Conservation (phyloP, 371 early-diverging fungal genomes). For the Lichtheimia ornata region DNA sequence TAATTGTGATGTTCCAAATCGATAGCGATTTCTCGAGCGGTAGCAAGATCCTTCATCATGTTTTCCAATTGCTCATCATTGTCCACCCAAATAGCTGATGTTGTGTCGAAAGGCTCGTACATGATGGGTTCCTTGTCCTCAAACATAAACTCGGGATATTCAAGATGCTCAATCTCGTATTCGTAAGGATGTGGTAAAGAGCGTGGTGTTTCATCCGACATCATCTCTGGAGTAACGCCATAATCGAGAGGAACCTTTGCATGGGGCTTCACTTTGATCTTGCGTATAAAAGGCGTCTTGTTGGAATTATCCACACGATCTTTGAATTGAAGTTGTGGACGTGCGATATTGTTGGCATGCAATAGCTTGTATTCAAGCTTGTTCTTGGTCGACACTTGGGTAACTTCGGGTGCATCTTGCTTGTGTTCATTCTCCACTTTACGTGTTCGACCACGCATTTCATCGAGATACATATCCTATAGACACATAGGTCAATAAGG, state of each 20-base stretch:
- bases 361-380: conserved; percentile 57
- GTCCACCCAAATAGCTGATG: conserved; percentile 71
- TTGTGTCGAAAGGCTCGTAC: conserved; percentile 62
- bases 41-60: conserved; percentile 65
- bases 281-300: conserved; percentile 72
- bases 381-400: conserved; percentile 50
- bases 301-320: conserved; percentile 86
- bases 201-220: conserved; percentile 10
- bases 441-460: conserved; percentile 49
- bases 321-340: conserved; percentile 88
- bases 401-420: conserved; percentile 61
- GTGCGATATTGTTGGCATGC: conserved; percentile 74
- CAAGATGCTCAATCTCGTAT: conserved; percentile 81
- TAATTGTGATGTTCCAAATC: conserved; percentile 96
- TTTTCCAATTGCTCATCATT: conserved; percentile 64
- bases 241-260: conserved; percentile 79
- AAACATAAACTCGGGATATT: conserved; percentile 77
- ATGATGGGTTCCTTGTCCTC: conserved; percentile 55
- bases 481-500: conserved; percentile 5
- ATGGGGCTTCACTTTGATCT: conserved; percentile 81
- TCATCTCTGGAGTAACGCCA: conserved; percentile 20
- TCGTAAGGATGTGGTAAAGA: conserved; percentile 88
- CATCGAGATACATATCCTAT: conserved; percentile 56
- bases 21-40: conserved; percentile 79
- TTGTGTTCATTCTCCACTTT: conserved; percentile 30